Base-by-base conservation (phyloP, 441 rosid species). In the Iberis amara region DNA sequence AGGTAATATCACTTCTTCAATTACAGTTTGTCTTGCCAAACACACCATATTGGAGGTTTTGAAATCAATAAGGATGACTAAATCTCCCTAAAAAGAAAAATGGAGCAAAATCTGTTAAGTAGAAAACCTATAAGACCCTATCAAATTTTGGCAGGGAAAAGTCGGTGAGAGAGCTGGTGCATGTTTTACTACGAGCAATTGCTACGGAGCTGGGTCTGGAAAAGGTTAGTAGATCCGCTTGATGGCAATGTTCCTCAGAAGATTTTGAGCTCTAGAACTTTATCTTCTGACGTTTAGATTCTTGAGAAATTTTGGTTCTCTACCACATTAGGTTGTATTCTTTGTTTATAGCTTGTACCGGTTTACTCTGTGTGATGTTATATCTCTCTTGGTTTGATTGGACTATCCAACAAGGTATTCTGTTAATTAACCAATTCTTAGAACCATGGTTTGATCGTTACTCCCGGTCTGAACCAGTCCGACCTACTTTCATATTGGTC, bases 111-210 rank as follows among this genome's bases (percentile, higher is more conserved):
- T 23, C 39, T 48, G 21, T 12, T n/a, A 4, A 55, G 33, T 45
- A 42, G 11, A 18, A 62, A 45, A 47, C 44, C 11, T 36, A 31
- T 27, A 31, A 35, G 32, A 26, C n/a, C 28, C 39, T 18, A 14
- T 21, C 11, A 39, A 26, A 47, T 52, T 33, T 63, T 42, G 54
- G 62, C 89, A 88, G 99, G 89, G 96, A 94, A 74, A 55, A 66
- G 18, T 68, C 71, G 70, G 84, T 89, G 39, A 81, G 97, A 64
- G 96, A 86, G 68, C 65, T 76, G 48, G 87, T 89, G 45, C 90
- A 76, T 61, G 77, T 75, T 40, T 62, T 86, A 59, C 78, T 89
- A 27, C 80, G 83, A 75, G 84, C 80, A 35, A 45, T 92, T 47
- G 64, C 83, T 0, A 63, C 57, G 11, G 95, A 81, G 72, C 73